phyloP scores from a whole-genome alignment of 805 yeast genomes.

The Candida ipomoeae region DNA sequence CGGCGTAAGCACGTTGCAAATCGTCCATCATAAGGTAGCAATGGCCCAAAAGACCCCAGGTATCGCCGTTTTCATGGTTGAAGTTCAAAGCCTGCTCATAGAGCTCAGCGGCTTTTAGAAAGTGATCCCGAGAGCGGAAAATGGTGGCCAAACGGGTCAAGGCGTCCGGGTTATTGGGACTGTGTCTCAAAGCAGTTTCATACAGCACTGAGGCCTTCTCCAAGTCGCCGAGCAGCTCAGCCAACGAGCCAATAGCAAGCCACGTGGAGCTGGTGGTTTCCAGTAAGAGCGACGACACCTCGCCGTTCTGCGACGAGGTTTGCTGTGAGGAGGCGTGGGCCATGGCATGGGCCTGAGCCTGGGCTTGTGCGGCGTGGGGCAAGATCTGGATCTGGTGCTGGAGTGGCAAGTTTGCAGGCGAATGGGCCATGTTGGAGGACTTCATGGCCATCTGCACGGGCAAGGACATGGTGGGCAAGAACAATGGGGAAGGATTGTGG shows the following conservation, averaged over 20 bases:
- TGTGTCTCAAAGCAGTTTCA: conserved; percentile 80
- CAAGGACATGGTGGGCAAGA: conserved; percentile 11
- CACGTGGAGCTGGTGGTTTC: conserved; percentile 77
- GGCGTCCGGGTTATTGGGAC: conserved; percentile 82
- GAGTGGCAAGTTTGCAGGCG: conserved; percentile 14
- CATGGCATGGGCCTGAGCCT: conserved; percentile 12
- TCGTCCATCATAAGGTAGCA: conserved; percentile 97
- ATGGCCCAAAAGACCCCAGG: conserved; percentile 96
- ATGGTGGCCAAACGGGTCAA: conserved; percentile 82
- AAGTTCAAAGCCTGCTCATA: conserved; percentile 82
- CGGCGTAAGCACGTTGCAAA: conserved; percentile 89
- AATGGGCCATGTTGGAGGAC: conserved; percentile 10
- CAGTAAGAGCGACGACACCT: conserved; percentile 17
- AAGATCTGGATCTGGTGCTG: conserved; percentile 18
- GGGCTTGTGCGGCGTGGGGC: conserved; percentile 15
- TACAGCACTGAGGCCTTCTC: conserved; percentile 87
- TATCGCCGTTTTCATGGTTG: conserved; percentile 87
- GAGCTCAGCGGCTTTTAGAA: conserved; percentile 90
- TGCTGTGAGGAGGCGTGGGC: conserved; percentile 13
- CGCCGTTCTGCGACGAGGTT: conserved; percentile 7
- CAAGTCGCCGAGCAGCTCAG: conserved; percentile 83
- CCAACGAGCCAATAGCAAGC: conserved; percentile 84
- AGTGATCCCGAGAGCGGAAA: conserved; percentile 84
- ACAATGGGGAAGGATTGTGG: background rate
- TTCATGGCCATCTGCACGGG: conserved; percentile 22